These are phyloP conservation scores for Fraxinus pennsylvanica DNA, from an alignment of 257 asterid species.

Conservation along the genomic window DNA sequence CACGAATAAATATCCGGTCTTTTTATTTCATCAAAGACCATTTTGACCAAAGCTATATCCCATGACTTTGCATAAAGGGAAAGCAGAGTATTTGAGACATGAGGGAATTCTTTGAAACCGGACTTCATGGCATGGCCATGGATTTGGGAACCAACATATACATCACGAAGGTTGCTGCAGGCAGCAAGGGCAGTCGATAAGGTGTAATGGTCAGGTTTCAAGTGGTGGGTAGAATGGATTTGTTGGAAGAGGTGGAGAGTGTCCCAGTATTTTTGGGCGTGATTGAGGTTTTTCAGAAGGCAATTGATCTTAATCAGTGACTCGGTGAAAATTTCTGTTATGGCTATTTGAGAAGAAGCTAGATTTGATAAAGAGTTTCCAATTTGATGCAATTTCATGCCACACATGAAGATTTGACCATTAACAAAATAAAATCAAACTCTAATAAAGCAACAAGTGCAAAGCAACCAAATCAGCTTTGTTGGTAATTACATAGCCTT, in stretches of 20 bases:
- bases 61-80: conserved; percentile 59
- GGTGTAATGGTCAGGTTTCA: conserved; percentile 76
- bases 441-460: background rate
- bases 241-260: conserved; percentile 56
- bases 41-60: conserved; percentile 54
- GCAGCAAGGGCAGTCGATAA: conserved; percentile 72
- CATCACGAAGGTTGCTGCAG: conserved; percentile 45
- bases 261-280: conserved; percentile 38
- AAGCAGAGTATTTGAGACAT: conserved; percentile 68
- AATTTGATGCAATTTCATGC: background rate
- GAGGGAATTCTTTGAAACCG: conserved; percentile 51
- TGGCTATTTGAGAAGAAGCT: conserved; percentile 10
- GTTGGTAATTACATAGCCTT: background rate
- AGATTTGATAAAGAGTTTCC: background rate
- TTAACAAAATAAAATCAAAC: background rate
- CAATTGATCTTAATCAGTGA: conserved; percentile 61
- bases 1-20: conserved; percentile 75
- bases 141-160: conserved; percentile 57
- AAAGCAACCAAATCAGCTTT: background rate
- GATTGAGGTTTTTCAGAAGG: conserved; percentile 46
- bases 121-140: conserved; percentile 56
- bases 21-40: conserved; percentile 52
- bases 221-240: conserved; percentile 52
- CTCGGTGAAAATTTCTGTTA: conserved; percentile 29
- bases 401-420: background rate